Conservation (phyloP, 768 basidiomycete species). For the Paxillus rubicundulus region DNA sequence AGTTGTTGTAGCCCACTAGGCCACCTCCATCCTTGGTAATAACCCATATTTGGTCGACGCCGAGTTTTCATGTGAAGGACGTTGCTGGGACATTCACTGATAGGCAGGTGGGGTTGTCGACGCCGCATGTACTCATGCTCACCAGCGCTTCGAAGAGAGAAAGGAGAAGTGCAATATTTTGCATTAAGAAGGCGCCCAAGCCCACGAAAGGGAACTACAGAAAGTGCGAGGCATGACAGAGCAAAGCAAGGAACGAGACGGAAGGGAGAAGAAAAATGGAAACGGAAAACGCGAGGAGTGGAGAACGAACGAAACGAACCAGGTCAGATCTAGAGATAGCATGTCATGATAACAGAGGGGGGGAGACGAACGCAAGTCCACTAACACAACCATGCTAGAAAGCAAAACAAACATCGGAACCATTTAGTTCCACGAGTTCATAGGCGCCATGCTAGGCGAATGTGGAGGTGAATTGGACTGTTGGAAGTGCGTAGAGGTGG, state of each 20-base stretch:
- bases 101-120: too few relatives aligned
- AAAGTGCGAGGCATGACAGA: neutral
- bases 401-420: neutral
- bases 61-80: too few relatives aligned
- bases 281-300: too few relatives aligned
- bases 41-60: too few relatives aligned
- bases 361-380: neutral
- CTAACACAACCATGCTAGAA: too few relatives aligned
- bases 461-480: conserved; percentile 53
- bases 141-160: too few relatives aligned
- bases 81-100: too few relatives aligned
- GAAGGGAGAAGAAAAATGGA: neutral
- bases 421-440: conserved; percentile 23
- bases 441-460: conserved; percentile 44
- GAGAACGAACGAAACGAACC: neutral
- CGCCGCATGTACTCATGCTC: too few relatives aligned
- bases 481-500: conserved; percentile 51
- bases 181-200: too few relatives aligned
- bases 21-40: too few relatives aligned
- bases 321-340: neutral
- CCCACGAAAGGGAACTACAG: neutral
- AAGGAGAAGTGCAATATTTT: too few relatives aligned
- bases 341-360: neutral
- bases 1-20: too few relatives aligned
- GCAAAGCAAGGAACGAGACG: neutral